Conservation (phyloP, 768 basidiomycete species). For the Coprinellus micaceus region DNA sequence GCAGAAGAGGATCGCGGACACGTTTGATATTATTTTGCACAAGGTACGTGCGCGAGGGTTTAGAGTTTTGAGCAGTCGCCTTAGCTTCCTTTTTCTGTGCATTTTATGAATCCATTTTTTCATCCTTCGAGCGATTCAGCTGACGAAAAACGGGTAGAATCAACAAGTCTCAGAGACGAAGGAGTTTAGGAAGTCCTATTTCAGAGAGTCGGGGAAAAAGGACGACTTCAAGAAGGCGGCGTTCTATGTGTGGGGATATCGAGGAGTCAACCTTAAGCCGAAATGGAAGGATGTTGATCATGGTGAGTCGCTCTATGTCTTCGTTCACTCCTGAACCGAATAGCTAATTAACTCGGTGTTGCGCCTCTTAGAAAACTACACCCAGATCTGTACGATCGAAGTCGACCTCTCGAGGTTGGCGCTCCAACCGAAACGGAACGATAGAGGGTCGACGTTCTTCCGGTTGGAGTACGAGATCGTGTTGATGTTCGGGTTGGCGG, state of each 20-base stretch:
- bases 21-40: slow-evolving; percentile 14
- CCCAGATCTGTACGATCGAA: slow-evolving; percentile 19
- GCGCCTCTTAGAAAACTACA: slow-evolving; percentile 22
- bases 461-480: slow-evolving; percentile 12
- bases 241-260: slow-evolving; percentile 14
- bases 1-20: slow-evolving; percentile 9
- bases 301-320: neutral
- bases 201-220: slow-evolving; percentile 9
- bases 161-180: slow-evolving; percentile 17
- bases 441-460: slow-evolving; percentile 3
- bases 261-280: slow-evolving; percentile 7
- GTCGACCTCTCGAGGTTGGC: slow-evolving; percentile 16
- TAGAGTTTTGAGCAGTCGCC: neutral
- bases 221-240: slow-evolving; percentile 6
- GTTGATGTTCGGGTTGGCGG: slow-evolving; percentile 12
- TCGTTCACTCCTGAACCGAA: neutral
- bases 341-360: too few species aligned
- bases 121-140: too few species aligned
- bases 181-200: slow-evolving; percentile 17
- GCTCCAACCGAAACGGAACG: neutral
- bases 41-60: too few species aligned
- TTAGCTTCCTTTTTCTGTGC: too few species aligned
- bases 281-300: slow-evolving; percentile 13
- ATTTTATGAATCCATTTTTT: neutral
- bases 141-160: slow-evolving; percentile 11